Evolutionary conservation across 2,329 filamentous ascomycete genomes (phyloP).

Genomic region (Aureobasidium uvarum): DNA sequence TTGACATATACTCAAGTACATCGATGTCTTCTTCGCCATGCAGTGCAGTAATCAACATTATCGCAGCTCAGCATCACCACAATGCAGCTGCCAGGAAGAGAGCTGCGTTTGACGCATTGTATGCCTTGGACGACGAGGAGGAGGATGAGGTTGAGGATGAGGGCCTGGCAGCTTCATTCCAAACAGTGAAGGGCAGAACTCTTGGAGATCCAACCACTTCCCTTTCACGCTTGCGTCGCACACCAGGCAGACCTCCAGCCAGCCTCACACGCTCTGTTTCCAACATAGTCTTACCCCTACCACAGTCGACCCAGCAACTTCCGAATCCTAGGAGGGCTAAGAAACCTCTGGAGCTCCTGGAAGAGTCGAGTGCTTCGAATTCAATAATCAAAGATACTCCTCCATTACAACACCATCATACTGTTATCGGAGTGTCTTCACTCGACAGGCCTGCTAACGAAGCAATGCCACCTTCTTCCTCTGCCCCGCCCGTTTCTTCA

Average conservation of each 20-base stretch:
- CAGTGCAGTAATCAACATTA: conserved; percentile 15
- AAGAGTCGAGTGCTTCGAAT: conserved; percentile 11
- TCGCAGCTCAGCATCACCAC: background rate
- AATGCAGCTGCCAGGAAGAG: conserved; percentile 29
- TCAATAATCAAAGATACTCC: conserved; percentile 22
- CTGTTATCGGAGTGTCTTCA: background rate
- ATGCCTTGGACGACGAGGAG: conserved; percentile 31
- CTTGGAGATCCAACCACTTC: conserved; percentile 20
- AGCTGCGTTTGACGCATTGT: conserved; percentile 31
- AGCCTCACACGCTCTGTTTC: conserved; percentile 33
- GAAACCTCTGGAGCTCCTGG: conserved; percentile 7
- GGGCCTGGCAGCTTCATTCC: conserved; percentile 31
- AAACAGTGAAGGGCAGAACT: conserved; percentile 28
- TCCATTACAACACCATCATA: conserved; percentile 26
- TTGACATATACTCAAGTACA: background rate
- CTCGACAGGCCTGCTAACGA: background rate
- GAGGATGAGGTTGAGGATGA: conserved; percentile 30
- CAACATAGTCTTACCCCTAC: conserved; percentile 8
- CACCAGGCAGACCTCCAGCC: conserved; percentile 12
- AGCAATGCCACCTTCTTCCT: conserved; percentile 29
- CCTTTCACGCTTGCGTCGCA: conserved; percentile 15
- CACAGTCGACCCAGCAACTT: background rate
- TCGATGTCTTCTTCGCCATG: conserved; percentile 15
- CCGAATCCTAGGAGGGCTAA: background rate
- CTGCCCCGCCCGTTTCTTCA: conserved; percentile 24